Base-by-base conservation (phyloP, 352 stramenopile species). In the Pythium utonaiense region DNA sequence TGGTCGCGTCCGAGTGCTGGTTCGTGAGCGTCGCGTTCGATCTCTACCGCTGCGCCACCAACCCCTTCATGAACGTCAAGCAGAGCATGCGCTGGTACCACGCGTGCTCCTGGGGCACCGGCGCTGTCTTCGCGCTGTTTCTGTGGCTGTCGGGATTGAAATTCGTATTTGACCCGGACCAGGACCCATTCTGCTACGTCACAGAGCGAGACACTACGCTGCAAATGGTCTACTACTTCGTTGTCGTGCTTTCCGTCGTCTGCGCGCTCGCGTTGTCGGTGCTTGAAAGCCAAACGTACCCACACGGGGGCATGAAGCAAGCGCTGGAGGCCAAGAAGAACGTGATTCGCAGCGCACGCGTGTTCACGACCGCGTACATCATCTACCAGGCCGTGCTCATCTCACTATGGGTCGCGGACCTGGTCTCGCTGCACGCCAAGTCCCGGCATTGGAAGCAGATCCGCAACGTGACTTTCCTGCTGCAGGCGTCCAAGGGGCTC, bases 1-100 rank as follows among this genome's bases (percentile, higher is more conserved):
- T 96, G 24, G 77, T 96, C 57, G 80, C 84, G 3, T 82, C 83
- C 48, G 84, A 94, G 65, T 90, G 79, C 64, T 96, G 86, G 83
- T 95, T 97, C 73, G 85, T 96, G 51, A 92, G 83, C 42, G 94
- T 97, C 83, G 92, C 89, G 44, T 70, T 93, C 31, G 91, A 97
- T 62, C 60, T 97, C 36, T 66, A 94, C 40, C 74, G 96, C 69
- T 90, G 83, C 53, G 71, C 95, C 31, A 96, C 84, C 6, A 97
- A 96, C 66, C 89, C 89, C 17, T 97, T 97, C 59, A 95, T 84
- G 17, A 84, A 96, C 71, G 95, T 93, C 62, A 93, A 95, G 66
- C 69, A 78, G 62, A 96, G 96, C 73, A 93, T 75, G 48, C 62
- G 78, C 14, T 49, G 91, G 40, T 96, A 93, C 69, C 85, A 95